These are phyloP conservation scores for Conringia planisiliqua DNA, from an alignment of 345 rosid species.

Conservation along the genomic window DNA sequence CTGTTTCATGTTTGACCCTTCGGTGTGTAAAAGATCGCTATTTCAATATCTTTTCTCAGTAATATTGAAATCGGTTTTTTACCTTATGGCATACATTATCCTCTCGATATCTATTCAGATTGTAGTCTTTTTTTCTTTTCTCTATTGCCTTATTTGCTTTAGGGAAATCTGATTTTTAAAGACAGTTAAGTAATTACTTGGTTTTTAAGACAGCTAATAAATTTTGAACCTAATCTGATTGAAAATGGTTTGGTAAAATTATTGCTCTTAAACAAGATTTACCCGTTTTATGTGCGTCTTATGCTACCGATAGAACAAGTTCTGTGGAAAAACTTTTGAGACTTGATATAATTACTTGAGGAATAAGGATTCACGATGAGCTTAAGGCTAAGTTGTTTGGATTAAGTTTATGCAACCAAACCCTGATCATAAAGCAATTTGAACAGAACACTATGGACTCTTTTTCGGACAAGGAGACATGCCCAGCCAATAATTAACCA, in stretches of 20 bases:
- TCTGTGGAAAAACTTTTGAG: not conserved
- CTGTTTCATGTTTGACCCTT: constrained; percentile 18
- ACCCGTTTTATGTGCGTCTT: too few species aligned
- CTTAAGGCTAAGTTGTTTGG: not conserved
- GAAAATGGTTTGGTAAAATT: too few species aligned
- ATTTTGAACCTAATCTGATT: too few species aligned
- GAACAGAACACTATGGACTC: not conserved
- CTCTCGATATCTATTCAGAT: not conserved
- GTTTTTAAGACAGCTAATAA: too few species aligned
- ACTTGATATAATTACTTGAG: not conserved
- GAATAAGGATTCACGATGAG: not conserved
- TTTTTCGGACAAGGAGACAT: not conserved
- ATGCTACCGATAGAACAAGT: too few species aligned
- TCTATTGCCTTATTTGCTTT: not conserved
- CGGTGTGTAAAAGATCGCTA: constrained; percentile 8
- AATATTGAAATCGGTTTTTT: constrained; percentile 22
- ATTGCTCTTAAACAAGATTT: too few species aligned
- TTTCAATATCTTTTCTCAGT: constrained; percentile 17
- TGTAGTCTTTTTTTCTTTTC: not conserved
- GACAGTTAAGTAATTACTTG: too few species aligned
- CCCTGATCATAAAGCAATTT: not conserved
- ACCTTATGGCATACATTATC: constrained; percentile 27
- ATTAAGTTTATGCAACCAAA: not conserved
- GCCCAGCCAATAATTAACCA: not conserved
- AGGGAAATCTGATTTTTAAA: too few species aligned